phyloP scores from a whole-genome alignment of 1,139 yeast species.

The Pichia sp. region DNA sequence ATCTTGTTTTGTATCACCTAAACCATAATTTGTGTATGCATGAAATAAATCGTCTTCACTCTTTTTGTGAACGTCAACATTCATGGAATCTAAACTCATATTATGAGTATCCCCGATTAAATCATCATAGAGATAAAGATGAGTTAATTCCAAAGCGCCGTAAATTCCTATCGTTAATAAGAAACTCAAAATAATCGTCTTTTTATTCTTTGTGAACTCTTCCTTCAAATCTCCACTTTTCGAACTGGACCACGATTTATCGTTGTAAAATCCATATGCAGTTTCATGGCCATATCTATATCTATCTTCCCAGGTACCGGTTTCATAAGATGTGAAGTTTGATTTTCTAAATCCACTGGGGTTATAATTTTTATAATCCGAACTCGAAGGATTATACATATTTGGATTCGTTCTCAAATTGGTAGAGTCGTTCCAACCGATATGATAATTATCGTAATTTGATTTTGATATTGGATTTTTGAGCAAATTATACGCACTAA shows the following conservation, averaged over 20 bases:
- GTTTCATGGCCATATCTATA: conserved; percentile 20
- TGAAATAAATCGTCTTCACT: conserved; percentile 46
- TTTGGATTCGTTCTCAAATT: conserved; percentile 22
- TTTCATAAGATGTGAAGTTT: conserved; percentile 19
- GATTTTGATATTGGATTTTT: conserved; percentile 51
- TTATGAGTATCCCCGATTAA: conserved; percentile 29
- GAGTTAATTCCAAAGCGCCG: conserved; percentile 42
- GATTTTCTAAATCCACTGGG: conserved; percentile 4
- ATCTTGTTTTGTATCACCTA: conserved; percentile 49
- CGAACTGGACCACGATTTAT: conserved; percentile 34
- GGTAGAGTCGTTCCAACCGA: conserved; percentile 39
- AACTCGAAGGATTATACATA: conserved; percentile 20
- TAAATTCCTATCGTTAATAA: conserved; percentile 42
- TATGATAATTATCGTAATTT: conserved; percentile 43
- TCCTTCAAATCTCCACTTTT: conserved; percentile 32
- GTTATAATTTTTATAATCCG: conserved; percentile 14
- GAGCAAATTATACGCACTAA: conserved; percentile 72
- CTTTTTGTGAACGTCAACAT: conserved; percentile 39
- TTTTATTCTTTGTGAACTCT: conserved; percentile 45
- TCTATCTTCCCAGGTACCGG: conserved; percentile 71
- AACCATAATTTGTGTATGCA: conserved; percentile 53
- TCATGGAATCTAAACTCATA: conserved; percentile 25
- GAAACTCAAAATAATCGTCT: conserved; percentile 44
- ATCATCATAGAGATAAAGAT: conserved; percentile 33
- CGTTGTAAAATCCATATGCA: conserved; percentile 27